These are phyloP conservation scores for Orbilia oligospora DNA, from an alignment of 2,329 filamentous ascomycete genomes.

Conservation along the genomic window DNA sequence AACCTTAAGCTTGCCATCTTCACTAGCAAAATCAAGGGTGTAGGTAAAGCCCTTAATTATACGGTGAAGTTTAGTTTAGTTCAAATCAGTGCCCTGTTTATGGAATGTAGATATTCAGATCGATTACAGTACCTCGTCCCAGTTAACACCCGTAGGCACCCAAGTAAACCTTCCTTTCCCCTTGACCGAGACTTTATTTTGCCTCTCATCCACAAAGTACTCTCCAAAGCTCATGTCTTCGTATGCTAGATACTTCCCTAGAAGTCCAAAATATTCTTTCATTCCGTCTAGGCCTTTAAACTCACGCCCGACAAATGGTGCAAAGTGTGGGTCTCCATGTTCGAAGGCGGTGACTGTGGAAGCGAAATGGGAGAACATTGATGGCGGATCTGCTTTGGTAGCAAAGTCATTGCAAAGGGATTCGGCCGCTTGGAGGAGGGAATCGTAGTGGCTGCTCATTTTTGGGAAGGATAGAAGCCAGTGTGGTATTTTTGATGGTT, in stretches of 20 bases:
- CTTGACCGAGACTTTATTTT: constrained; percentile 64
- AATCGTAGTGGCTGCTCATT: constrained; percentile 12
- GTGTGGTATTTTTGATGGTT: not conserved
- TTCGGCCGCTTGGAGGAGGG: constrained; percentile 65
- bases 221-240: constrained; percentile 64
- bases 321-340: constrained; percentile 66
- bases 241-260: constrained; percentile 64
- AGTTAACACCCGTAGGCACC: constrained; percentile 65
- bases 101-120: not conserved
- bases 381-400: constrained; percentile 62
- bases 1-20: constrained; percentile 62
- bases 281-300: constrained; percentile 65
- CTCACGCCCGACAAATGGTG: constrained; percentile 66
- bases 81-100: not conserved
- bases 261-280: constrained; percentile 64
- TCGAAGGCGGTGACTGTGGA: constrained; percentile 64
- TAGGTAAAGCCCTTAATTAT: constrained; percentile 65
- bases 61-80: not conserved
- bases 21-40: constrained; percentile 65
- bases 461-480: not conserved
- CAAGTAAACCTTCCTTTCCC: constrained; percentile 66
- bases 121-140: constrained; percentile 64
- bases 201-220: constrained; percentile 64
- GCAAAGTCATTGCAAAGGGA: constrained; percentile 66
- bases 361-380: constrained; percentile 66